Evolutionary conservation across 371 early-diverging fungal species (phyloP), one percentile per base, ranked within the genome.

Genomic region (Saksenaea vasiformis): DNA sequence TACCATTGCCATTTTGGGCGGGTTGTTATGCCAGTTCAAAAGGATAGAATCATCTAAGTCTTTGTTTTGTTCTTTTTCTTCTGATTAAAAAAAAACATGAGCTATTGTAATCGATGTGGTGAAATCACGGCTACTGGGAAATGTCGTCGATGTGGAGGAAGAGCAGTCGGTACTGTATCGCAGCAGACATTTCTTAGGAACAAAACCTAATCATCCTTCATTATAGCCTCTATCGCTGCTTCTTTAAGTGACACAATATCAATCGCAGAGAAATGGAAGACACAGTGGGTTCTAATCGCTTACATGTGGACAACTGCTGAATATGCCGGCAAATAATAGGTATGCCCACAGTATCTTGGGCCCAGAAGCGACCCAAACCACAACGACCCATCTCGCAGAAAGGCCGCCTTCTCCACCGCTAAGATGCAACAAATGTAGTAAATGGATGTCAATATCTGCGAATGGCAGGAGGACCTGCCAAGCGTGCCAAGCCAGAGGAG

Each of bases 71-170:
- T 63, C 34, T 39, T 61, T 60, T 38, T 27, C 35, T 54, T 62
- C 24, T 34, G 44, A 58, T 54, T 58, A 38, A 39, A 44, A 58
- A 58, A 38, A 37, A 68, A 22, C 14, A 87, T 87, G 87, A 79
- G 84, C 22, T 87, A 80, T 65, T 87, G 87, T 69, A 79, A 79
- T 66, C 84, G 83, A 28, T 87, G 87, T 62, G 87, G 87, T 39
- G 84, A 87, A 51, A 80, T 87, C 44, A 69, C 77, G 24, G 51
- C 71, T 28, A 73, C 68, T 22, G 78, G 80, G 63, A 87, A 83
- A 68, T 87, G 87, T 60, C 62, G 77, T 37, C 79, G 78, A 71
- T 87, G 87, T 64, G 85, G 87, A 43, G 87, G 87, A 31, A 71
- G 81, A 36, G 71, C 83, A 54, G 85, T 87, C 39, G 78, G 86